Evolutionary conservation across 1,284 basidiomycete species (phyloP), one percentile per base, ranked within the genome.

Genomic region (Malassezia slooffiae): DNA sequence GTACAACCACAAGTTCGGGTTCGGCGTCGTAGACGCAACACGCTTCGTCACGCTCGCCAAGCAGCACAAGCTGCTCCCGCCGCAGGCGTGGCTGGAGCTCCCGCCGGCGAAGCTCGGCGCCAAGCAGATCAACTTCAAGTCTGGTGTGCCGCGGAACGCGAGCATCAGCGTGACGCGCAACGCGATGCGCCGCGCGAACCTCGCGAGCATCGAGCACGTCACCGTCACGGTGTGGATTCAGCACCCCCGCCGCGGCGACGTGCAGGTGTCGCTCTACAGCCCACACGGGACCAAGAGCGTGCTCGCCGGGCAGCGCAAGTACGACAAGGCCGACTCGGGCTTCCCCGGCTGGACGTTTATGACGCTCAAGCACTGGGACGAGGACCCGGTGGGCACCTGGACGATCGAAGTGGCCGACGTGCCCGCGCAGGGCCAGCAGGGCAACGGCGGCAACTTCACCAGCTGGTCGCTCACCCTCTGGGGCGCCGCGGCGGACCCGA

Each of bases 1-100:
- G 33, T 99, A 83, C 73, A 91, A 87, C 67, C 96, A 99, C 76
- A 96, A 96, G 71, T 97, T 91, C 60, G 93, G 93, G 2, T 99
- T 83, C 64, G 93, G 93, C 17, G 79, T 79, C 32, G 75, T 97
- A 49, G 83, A 95, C 67, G 91, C 83, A 1, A 84, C 81, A 41
- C 75, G 72, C 32, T 88, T 85, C 58, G 81, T 97, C 53, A 82
- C 79, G 50, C 81, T 82, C 1, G 86, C 89, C 3, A 77, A 81
- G 62, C 71, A 74, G 3, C 96, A 90, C 87, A 71, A 81, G 44
- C 76, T 83, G 9, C 89, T 95, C 60, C 95, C 91, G 65, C 89
- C 91, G 1, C 93, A 97, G 72, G 79, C 85, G 0, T 96, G 88
- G 86, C 47, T 54, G 36, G 55, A 52, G 38, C 53, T 47, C 32